These are phyloP conservation scores for Boletus rubescentipes DNA, from an alignment of 768 basidiomycete genomes.

Conservation along the genomic window DNA sequence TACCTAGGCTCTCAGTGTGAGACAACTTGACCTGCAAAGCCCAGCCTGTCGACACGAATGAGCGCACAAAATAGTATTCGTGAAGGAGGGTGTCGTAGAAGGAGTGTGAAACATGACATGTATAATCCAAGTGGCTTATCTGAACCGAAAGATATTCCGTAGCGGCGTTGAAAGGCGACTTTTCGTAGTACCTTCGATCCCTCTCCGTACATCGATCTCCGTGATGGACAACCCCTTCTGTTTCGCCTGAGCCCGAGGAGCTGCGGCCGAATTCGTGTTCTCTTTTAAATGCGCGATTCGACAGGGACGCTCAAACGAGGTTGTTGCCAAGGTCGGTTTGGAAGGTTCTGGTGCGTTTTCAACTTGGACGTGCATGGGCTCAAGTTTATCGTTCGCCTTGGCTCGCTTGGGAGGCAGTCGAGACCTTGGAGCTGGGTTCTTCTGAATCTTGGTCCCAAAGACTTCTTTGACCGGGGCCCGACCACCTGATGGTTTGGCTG, in stretches of 20 bases:
- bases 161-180: slow-evolving; percentile 28
- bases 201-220: slow-evolving; percentile 23
- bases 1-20: fast-evolving
- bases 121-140: slow-evolving; percentile 10
- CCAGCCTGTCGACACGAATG: background rate
- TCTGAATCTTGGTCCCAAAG: slow-evolving; percentile 4
- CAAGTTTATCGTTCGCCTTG: slow-evolving; percentile 11
- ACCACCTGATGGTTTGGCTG: background rate
- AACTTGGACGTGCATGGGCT: background rate
- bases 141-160: slow-evolving; percentile 34
- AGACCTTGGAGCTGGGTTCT: slow-evolving; percentile 9
- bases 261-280: background rate
- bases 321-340: slow-evolving; percentile 3
- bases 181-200: slow-evolving; percentile 27
- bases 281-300: slow-evolving; percentile 16
- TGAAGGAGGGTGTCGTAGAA: slow-evolving; percentile 9
- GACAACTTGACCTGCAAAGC: background rate
- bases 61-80: background rate
- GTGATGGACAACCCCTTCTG: slow-evolving; percentile 9
- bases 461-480: background rate
- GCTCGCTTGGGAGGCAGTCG: slow-evolving; percentile 16
- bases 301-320: slow-evolving; percentile 16
- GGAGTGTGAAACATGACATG: slow-evolving; percentile 6
- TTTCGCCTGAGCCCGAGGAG: slow-evolving; percentile 11
- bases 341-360: background rate